Evolutionary conservation across 179 eudicot species (phyloP), one percentile per base, ranked within the genome.

Genomic region (Beta macrorhiza): DNA sequence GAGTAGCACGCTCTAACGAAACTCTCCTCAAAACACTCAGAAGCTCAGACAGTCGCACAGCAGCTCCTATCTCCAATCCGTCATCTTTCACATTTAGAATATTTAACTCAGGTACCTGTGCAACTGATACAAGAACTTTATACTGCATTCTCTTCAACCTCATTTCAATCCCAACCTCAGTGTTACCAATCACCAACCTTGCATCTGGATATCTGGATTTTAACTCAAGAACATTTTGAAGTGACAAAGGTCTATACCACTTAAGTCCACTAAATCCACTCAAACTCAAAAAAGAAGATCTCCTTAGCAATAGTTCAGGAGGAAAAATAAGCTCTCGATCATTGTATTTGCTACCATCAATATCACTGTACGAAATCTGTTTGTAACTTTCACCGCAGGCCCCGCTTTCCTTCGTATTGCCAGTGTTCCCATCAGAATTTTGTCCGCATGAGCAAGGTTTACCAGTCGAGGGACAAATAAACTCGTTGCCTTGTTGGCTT

Each of bases 391-490:
- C 83, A 62, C 73, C 72, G 72, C 83, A 82, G 73, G 74, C 82
- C 7, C 47, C 32, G 44, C 75, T 78, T 74, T 75, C 78, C 80
- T 74, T 79, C 16, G 25, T 57, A 57, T 78, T 80, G 29, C 80
- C 86, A 72, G 79, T 64, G n/a, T 80, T 75, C 61, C 83, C 77
- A 72, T 37, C 86, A 78, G 86, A 59, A 52, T 87, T 84, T 53
- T 83, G 64, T 74, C 93, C 89, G 81, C 99, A 97, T 22, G 97
- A 95, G 86, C 99, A 97, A 29, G 98, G 99, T 79, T 93, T 78
- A 57, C 99, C 99, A 68, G 97, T 94, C 57, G 98, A 93, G 63
- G 99, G 99, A 87, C 99, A 97, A 56, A 97, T 81, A 83, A 89
- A 92, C 80, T 93, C 94, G 72, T 88, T 84, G 37, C 79, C 87